These are phyloP conservation scores for Taxawa tesnikishii DNA, from an alignment of 2,329 filamentous ascomycete species.

Conservation along the genomic window DNA sequence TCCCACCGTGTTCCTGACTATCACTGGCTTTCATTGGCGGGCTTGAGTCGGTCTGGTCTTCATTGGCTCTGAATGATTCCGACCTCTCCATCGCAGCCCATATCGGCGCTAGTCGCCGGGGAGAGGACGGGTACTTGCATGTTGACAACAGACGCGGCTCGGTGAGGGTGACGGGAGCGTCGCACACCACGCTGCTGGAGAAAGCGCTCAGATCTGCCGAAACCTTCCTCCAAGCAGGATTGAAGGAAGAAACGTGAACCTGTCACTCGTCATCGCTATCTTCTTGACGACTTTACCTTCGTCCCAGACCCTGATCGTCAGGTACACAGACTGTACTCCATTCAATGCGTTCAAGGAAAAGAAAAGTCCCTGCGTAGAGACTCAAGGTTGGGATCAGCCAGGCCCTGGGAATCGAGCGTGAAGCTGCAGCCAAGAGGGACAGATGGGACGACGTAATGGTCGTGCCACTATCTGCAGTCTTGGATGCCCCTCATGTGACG, in stretches of 20 bases:
- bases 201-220: neutral
- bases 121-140: neutral
- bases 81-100: too few species aligned
- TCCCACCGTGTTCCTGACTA: neutral
- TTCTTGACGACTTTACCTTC: neutral
- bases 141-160: neutral
- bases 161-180: neutral
- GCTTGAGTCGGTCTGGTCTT: neutral
- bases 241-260: too few species aligned
- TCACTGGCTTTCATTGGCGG: neutral
- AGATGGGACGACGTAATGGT: too few species aligned
- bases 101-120: neutral
- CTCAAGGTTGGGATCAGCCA: too few species aligned
- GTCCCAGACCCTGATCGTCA: neutral
- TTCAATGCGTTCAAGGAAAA: too few species aligned
- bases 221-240: neutral
- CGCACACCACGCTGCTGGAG: too few species aligned
- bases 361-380: too few species aligned
- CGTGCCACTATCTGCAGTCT: too few species aligned
- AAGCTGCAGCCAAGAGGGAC: too few species aligned
- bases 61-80: neutral
- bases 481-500: too few species aligned
- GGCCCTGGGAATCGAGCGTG: too few species aligned
- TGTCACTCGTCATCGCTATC: neutral
- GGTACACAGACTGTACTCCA: neutral